Evolutionary conservation across 2,329 filamentous ascomycete genomes (phyloP).

Genomic region (Rosellinia necatrix): DNA sequence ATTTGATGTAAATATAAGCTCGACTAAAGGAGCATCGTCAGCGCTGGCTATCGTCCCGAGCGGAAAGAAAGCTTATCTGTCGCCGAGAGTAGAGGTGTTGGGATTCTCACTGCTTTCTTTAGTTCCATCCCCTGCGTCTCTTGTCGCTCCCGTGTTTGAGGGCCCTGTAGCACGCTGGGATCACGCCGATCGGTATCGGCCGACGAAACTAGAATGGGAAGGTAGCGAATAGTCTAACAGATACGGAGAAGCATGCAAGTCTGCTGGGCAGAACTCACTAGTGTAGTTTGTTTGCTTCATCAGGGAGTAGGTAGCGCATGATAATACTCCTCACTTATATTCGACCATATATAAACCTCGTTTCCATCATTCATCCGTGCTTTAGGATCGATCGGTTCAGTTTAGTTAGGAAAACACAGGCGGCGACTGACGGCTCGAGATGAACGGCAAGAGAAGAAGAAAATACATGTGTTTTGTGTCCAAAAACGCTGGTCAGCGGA

Average conservation of each 20-base stretch:
- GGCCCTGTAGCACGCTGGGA: slow-evolving; percentile 5
- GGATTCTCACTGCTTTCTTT: slow-evolving; percentile 15
- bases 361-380: no score
- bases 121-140: slow-evolving; percentile 8
- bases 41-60: not conserved
- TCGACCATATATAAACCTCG: no score
- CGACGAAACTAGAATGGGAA: slow-evolving; percentile 17
- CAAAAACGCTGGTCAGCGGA: no score
- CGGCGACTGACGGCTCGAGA: no score
- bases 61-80: not conserved
- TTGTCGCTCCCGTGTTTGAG: slow-evolving; percentile 14
- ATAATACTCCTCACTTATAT: no score
- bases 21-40: no score
- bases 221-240: slow-evolving; percentile 2
- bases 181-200: slow-evolving; percentile 14
- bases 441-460: no score
- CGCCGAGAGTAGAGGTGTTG: slow-evolving; percentile 1
- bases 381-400: no score
- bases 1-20: not conserved
- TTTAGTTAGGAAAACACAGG: no score
- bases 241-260: not conserved
- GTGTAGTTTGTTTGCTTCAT: not conserved
- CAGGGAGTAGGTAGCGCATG: not conserved
- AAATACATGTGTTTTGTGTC: no score
- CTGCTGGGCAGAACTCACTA: no score